Base-by-base conservation (phyloP, 495 filamentous ascomycete genomes). In the Penicillium antarcticum region DNA sequence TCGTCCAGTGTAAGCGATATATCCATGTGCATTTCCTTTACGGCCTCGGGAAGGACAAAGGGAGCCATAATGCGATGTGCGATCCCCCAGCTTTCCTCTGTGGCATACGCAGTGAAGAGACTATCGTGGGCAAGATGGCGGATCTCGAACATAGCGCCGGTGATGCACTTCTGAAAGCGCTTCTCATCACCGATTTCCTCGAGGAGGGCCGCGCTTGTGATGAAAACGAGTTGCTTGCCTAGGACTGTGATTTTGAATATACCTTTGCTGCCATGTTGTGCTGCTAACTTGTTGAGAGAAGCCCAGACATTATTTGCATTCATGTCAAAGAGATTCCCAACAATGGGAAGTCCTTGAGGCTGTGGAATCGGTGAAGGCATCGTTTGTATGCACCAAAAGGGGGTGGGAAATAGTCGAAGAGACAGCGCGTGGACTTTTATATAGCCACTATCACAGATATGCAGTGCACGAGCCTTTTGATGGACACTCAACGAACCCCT, bases 181-280 rank as follows among this genome's bases (percentile, higher is more conserved):
- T 68, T 83, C 67, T 89, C 83, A 56, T 92, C 84, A 63, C 84
- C 90, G 18, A 88, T 62, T 63, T 91, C 88, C 48, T 87, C 73
- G 17, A 87, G 64, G 1, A 91, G 71, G 17, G 75, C 77, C 34
- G 80, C 79, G 45, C 69, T 76, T 33, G 68, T 66, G 33, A 84
- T 67, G 53, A 83, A 75, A 41, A 82, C 70, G 38, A 80, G 69
- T 35, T 77, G 73, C 38, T 80, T 59, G 55, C 75, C 65, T 34
- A 75, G 67, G 12, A 79, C 68, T 10, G 74, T 81, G 64, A 90
- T 79, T 60, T 85, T 80, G 73, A 85, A 89, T 58, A 91, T 88
- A 23, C 17, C 18, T 11, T 14, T 50, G 60, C 55, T 52, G 77
- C 83, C 82, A 60, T 89, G 86, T 51, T 81, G 80, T 45, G 82